These are phyloP conservation scores for Angomonas desouzai DNA, from an alignment of 208 protist genomes.

Conservation along the genomic window DNA sequence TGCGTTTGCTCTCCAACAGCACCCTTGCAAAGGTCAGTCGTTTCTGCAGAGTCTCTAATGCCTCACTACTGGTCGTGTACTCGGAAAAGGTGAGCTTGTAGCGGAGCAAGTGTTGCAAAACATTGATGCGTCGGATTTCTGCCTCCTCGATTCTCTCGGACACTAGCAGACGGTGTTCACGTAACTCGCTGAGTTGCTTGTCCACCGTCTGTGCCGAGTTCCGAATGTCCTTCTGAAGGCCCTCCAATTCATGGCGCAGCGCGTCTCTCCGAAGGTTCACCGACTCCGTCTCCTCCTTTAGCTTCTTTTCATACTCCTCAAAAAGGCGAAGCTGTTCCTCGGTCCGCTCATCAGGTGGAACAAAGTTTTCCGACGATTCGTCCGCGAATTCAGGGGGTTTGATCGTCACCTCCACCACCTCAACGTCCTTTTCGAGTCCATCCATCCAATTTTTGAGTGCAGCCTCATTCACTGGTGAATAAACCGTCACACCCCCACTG, in stretches of 20 bases:
- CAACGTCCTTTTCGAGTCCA: slow-evolving; percentile 83
- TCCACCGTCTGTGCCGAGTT: slow-evolving; percentile 40
- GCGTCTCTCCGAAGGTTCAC: slow-evolving; percentile 56
- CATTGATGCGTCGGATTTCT: slow-evolving; percentile 69
- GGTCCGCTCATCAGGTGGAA: slow-evolving; percentile 74
- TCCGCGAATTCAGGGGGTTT: slow-evolving; percentile 69
- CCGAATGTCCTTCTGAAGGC: slow-evolving; percentile 51
- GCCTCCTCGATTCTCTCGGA: slow-evolving; percentile 50
- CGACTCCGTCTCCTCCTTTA: slow-evolving; percentile 66
- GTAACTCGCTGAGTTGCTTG: slow-evolving; percentile 34
- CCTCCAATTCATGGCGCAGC: slow-evolving; percentile 58
- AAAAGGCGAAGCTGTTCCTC: slow-evolving; percentile 71
- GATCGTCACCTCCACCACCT: slow-evolving; percentile 56
- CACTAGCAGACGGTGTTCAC: slow-evolving; percentile 34
- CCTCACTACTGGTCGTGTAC: slow-evolving; percentile 17
- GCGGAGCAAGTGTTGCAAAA: slow-evolving; percentile 56
- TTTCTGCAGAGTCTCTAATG: slow-evolving; percentile 23
- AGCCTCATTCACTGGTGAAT: slow-evolving; percentile 59
- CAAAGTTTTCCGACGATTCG: slow-evolving; percentile 60
- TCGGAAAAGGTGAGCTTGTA: slow-evolving; percentile 23
- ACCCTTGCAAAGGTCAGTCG: slow-evolving; percentile 26
- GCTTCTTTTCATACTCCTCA: slow-evolving; percentile 76
- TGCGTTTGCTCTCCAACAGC: slow-evolving; percentile 29
- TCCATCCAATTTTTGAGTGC: slow-evolving; percentile 89
- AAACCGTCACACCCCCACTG: slow-evolving; percentile 17